Evolutionary conservation across 208 protist species (phyloP).

Genomic region (Trypanosoma avium): DNA sequence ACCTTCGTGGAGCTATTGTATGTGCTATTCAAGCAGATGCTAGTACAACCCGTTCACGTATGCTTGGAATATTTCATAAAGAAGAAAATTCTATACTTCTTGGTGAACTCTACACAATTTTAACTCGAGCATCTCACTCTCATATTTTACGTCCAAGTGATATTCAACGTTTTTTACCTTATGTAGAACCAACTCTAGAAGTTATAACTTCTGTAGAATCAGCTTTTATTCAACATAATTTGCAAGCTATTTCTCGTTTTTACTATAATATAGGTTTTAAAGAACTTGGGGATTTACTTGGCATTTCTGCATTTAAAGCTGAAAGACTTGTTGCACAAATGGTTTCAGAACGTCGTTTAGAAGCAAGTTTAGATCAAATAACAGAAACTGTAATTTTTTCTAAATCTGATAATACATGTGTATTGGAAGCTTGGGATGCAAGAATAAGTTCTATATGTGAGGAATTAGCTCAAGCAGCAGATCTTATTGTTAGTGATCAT

Average conservation of each 20-base stretch:
- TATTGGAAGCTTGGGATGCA: constrained; percentile 35
- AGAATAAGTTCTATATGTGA: constrained; percentile 35
- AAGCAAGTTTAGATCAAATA: constrained; percentile 38
- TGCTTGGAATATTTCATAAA: constrained; percentile 80
- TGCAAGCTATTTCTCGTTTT: constrained; percentile 79
- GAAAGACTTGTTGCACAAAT: constrained; percentile 88
- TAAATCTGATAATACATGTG: constrained; percentile 23
- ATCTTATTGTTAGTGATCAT: constrained; percentile 32
- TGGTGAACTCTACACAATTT: constrained; percentile 54
- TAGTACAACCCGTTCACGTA: constrained; percentile 77
- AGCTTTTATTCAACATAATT: constrained; percentile 93
- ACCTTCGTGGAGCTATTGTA: constrained; percentile 70
- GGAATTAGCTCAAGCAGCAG: constrained; percentile 29
- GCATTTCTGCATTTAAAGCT: constrained; percentile 59
- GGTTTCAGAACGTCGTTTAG: constrained; percentile 85
- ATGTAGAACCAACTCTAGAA: constrained; percentile 38
- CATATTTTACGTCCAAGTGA: constrained; percentile 42
- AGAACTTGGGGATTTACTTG: constrained; percentile 84
- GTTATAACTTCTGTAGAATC: constrained; percentile 15
- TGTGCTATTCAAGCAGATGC: constrained; percentile 91
- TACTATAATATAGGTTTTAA: constrained; percentile 94
- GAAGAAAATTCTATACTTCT: constrained; percentile 71
- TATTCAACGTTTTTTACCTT: constrained; percentile 36
- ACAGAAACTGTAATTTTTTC: constrained; percentile 36
- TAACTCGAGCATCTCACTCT: constrained; percentile 69